These are phyloP conservation scores for Mimosa pudica DNA, from an alignment of 306 rosid species.

Conservation along the genomic window DNA sequence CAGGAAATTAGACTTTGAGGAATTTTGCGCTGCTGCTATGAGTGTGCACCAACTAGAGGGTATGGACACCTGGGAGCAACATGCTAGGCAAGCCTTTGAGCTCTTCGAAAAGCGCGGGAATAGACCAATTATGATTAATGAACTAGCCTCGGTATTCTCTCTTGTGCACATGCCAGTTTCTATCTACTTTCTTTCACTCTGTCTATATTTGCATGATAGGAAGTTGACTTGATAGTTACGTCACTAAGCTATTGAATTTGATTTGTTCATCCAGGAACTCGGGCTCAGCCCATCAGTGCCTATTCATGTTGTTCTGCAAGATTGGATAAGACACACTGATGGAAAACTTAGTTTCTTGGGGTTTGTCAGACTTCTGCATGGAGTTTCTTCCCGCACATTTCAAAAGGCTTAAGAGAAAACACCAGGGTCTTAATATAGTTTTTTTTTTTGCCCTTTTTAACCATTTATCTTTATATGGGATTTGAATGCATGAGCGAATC, in stretches of 20 bases:
- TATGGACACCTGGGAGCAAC: slow-evolving; percentile 58
- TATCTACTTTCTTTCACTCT: background rate
- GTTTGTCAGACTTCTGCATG: slow-evolving; percentile 67
- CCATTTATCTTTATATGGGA: slow-evolving; percentile 3
- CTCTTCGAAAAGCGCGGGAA: slow-evolving; percentile 65
- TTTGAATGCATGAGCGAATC: slow-evolving; percentile 10
- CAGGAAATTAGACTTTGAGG: slow-evolving; percentile 60
- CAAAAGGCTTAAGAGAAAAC: slow-evolving; percentile 47
- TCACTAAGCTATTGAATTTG: slow-evolving; percentile 7
- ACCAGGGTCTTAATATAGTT: slow-evolving; percentile 5
- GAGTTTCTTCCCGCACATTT: slow-evolving; percentile 49
- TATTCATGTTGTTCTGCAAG: slow-evolving; percentile 75
- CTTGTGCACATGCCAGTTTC: background rate
- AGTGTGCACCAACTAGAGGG: slow-evolving; percentile 65
- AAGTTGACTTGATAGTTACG: background rate
- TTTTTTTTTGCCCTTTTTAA: slow-evolving; percentile 8
- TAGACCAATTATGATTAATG: slow-evolving; percentile 64
- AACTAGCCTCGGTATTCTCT: slow-evolving; percentile 57
- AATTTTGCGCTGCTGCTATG: slow-evolving; percentile 61
- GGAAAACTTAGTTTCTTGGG: slow-evolving; percentile 78
- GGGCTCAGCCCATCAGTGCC: slow-evolving; percentile 73
- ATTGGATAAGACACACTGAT: slow-evolving; percentile 73
- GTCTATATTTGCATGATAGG: background rate
- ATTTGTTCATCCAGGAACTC: slow-evolving; percentile 50
- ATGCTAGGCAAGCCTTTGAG: slow-evolving; percentile 63